Evolutionary conservation across 352 stramenopile species (phyloP), one percentile per base, ranked within the genome.

Genomic region (Globisporangium barbulae): DNA sequence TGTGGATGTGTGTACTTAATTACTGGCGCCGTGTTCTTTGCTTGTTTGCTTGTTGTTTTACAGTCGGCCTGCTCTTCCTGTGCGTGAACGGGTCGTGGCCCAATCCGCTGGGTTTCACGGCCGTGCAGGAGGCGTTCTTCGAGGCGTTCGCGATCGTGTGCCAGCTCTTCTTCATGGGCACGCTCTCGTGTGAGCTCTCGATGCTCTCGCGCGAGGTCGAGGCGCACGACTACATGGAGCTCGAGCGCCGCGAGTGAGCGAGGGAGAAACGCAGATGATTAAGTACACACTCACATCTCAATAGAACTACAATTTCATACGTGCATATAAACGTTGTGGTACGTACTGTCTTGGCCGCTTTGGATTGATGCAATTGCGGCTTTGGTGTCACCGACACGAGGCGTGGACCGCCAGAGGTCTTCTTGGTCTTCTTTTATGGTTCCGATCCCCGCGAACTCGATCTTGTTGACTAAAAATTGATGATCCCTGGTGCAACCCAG

Each of bases 141-240:
- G 87, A 96, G 61, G 82, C 86, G 3, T 76, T 91, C 52, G 85
- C 87, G 2, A 94, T 96, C 66, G 72, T 94, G 17, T 96, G 83
- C 45, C 87, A 96, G 61, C 73, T 96, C n/a, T 67, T 96, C 21
- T 96, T 90, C 74, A 93, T 96, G 81, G 87, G 87, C 13, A 96
- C 87, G 53, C 63, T 92, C 1, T 90, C 82, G 4, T 89, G 83
- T 53, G 87, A 96, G 61, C 64, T 93, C 22, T 71, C 82, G 13
- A 68, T 74, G 55, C 78, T 94, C 53, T 72, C 74, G 33, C 69
- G 69, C 8, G 71, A 89, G 42, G 78, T 92, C 44, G 81, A 94
- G 50, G 68, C 76, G 31, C 80, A 66, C 48, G 80, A 92, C 61
- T 90, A 91, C 61, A 55, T 73, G 41, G 71, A 86, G 37, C 61